phyloP scores from a whole-genome alignment of 208 protist species.

The Porcisia hertigi region DNA sequence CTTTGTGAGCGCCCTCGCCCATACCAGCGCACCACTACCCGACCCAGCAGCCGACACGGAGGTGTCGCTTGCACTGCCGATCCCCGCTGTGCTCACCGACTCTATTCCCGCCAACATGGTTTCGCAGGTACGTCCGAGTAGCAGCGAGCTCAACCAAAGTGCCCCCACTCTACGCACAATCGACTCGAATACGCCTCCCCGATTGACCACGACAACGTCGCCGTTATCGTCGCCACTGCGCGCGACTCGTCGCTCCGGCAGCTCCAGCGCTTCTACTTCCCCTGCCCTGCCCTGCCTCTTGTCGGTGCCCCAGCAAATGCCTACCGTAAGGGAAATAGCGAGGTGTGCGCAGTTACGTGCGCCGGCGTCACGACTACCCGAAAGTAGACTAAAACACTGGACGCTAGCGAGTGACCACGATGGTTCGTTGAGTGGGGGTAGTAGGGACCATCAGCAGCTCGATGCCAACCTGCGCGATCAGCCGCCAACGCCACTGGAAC shows the following conservation, averaged over 20 bases:
- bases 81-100: not conserved
- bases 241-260: not conserved
- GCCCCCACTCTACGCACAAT: not conserved
- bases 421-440: not conserved
- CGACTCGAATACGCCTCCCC: not conserved
- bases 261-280: not conserved
- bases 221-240: not conserved
- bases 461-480: not conserved
- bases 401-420: not conserved
- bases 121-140: not conserved
- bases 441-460: not conserved
- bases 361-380: not conserved
- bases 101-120: not conserved
- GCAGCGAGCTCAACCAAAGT: not conserved
- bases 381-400: too few species aligned
- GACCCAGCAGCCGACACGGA: not conserved
- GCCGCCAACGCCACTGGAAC: not conserved
- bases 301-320: not conserved
- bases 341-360: not conserved
- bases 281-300: not conserved
- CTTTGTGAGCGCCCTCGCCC: constrained; percentile 7
- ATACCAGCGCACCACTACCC: not conserved
- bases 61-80: not conserved
- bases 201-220: not conserved
- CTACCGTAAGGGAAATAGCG: not conserved